Evolutionary conservation across 176 grass and related monocot species (phyloP).

Genomic region (Puya raimondii): DNA sequence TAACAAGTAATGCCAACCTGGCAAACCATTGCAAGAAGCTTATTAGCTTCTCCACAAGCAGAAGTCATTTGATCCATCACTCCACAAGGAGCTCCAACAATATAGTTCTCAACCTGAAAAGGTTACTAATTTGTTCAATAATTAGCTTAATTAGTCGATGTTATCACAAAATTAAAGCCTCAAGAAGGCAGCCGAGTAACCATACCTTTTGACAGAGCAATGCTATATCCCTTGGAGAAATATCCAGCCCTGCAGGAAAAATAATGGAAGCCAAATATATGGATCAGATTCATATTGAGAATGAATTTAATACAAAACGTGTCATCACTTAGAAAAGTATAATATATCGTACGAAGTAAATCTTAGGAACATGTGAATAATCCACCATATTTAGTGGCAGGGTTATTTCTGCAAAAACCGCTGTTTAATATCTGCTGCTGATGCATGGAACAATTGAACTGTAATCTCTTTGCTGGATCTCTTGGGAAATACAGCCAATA

Average conservation of each 20-base stretch:
- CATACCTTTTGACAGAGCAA: slow-evolving; percentile 88
- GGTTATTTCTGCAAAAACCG: too few species aligned
- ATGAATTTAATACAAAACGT: background rate
- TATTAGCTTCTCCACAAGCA: slow-evolving; percentile 93
- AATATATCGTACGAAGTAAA: too few species aligned
- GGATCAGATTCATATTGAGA: background rate
- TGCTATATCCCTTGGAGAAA: slow-evolving; percentile 83
- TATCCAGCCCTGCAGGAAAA: slow-evolving; percentile 47
- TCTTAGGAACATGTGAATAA: too few species aligned
- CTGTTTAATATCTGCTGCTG: too few species aligned
- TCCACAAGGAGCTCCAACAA: slow-evolving; percentile 95
- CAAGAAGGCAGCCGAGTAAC: background rate
- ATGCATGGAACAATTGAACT: too few species aligned
- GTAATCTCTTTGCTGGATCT: too few species aligned
- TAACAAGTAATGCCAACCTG: slow-evolving; percentile 45
- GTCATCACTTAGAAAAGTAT: too few species aligned
- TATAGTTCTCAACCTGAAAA: slow-evolving; percentile 70
- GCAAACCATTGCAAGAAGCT: slow-evolving; percentile 98
- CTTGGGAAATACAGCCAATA: too few species aligned
- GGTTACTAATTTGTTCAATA: slow-evolving; percentile 5
- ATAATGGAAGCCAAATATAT: background rate
- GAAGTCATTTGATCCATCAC: slow-evolving; percentile 99
- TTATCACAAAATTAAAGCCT: background rate
- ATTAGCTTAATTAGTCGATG: background rate
- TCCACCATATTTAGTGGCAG: too few species aligned